These are phyloP conservation scores for Carex cristatella DNA, from an alignment of 176 grass and related monocot genomes.

Conservation along the genomic window DNA sequence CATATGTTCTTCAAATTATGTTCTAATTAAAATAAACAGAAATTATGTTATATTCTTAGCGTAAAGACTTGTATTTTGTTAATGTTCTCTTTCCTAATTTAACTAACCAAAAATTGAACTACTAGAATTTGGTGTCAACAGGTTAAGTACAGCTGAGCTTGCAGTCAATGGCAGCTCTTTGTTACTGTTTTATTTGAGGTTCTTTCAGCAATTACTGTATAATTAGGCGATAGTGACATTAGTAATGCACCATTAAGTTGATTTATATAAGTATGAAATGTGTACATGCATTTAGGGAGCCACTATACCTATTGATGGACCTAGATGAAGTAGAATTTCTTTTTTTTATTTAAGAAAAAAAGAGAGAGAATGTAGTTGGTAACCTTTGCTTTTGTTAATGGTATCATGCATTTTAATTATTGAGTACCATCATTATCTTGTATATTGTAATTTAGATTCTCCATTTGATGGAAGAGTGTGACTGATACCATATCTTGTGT, in stretches of 20 bases:
- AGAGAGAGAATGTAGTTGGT: slow-evolving; percentile 5
- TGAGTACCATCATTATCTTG: slow-evolving; percentile 14
- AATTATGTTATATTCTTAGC: neutral
- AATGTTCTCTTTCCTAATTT: neutral
- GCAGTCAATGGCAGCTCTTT: neutral
- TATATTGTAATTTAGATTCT: slow-evolving; percentile 5
- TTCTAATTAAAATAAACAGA: neutral
- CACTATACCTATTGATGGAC: neutral
- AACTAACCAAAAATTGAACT: neutral
- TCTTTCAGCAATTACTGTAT: too few species aligned
- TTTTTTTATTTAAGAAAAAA: neutral
- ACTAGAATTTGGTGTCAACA: neutral
- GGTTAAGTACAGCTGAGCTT: neutral
- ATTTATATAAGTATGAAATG: neutral
- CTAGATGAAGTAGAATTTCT: neutral
- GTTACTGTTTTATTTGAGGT: too few species aligned
- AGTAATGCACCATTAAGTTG: neutral
- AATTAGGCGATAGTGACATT: neutral
- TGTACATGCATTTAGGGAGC: neutral
- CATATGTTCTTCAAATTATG: neutral
- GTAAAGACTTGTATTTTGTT: neutral
- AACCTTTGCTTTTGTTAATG: slow-evolving; percentile 9
- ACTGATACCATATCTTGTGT: neutral
- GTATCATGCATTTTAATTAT: slow-evolving; percentile 5
- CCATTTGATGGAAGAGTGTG: neutral